phyloP scores from a whole-genome alignment of 352 stramenopile species.

The Globisporangium viniferum region DNA sequence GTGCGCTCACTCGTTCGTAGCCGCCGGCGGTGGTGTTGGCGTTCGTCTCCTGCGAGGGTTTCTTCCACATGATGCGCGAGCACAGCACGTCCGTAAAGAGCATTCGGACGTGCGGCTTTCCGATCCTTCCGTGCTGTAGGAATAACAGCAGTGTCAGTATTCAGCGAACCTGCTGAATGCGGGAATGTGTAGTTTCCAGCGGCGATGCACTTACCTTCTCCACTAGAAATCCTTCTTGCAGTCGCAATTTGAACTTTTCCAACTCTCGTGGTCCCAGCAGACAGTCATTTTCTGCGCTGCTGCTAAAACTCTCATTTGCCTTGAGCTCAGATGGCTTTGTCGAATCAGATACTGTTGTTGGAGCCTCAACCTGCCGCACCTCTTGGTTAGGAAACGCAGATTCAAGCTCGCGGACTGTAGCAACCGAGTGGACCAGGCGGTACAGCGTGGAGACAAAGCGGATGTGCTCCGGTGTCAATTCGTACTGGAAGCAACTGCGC shows the following conservation, averaged over 20 bases:
- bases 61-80: conserved; percentile 39
- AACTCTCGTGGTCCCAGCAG: conserved; percentile 15
- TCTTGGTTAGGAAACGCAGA: not conserved
- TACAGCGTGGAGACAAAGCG: conserved; percentile 8
- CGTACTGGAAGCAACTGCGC: conserved; percentile 14
- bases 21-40: not conserved
- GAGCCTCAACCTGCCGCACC: not conserved
- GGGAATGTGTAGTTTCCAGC: not conserved
- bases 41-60: conserved; percentile 17
- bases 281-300: conserved; percentile 16
- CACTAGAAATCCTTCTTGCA: conserved; percentile 37
- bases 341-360: not conserved
- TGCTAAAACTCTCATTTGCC: conserved; percentile 7
- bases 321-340: not conserved
- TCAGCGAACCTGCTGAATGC: not conserved
- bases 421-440: not conserved
- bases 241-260: conserved; percentile 32
- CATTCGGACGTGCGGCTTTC: conserved; percentile 35
- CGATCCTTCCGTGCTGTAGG: conserved; percentile 33
- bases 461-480: conserved; percentile 4
- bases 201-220: conserved; percentile 31
- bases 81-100: conserved; percentile 36
- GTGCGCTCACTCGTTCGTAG: conserved; percentile 8
- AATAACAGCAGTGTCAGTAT: not conserved
- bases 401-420: not conserved